Percentiles rank a stretch among this genome's conserved stretches.
Conservation (phyloP, 371 early-diverging fungal species). For the Dichotomocladium elegans region DNA sequence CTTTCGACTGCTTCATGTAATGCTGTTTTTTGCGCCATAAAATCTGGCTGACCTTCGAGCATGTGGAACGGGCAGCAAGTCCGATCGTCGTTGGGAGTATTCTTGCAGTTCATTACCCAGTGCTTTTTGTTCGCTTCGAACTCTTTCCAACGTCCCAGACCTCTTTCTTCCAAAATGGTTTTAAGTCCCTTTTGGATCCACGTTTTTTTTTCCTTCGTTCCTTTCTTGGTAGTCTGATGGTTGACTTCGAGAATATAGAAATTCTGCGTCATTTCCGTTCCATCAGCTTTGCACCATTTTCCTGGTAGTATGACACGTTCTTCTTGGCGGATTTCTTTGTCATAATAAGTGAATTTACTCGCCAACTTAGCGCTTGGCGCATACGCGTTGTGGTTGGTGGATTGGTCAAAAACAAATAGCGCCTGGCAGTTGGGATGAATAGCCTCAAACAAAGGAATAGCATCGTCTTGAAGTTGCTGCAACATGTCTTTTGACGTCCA, state of each 20-base stretch:
- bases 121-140: neutral
- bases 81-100: neutral
- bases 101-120: neutral
- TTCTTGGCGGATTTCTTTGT: neutral
- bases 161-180: neutral
- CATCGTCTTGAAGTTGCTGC: slow-evolving; percentile 8
- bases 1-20: slow-evolving; percentile 3
- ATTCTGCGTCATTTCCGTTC: too few relatives aligned
- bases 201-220: neutral
- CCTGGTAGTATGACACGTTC: neutral
- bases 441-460: slow-evolving; percentile 3
- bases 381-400: slow-evolving; percentile 3
- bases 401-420: slow-evolving; percentile 7
- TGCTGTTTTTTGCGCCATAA: slow-evolving; percentile 1
- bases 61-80: slow-evolving; percentile 8
- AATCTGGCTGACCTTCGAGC: slow-evolving; percentile 10
- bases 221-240: too few relatives aligned
- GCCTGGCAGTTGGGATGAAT: slow-evolving; percentile 4
- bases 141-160: neutral
- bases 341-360: neutral
- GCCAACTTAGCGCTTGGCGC: neutral
- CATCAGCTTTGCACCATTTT: too few relatives aligned
- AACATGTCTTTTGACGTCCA: slow-evolving; percentile 5
- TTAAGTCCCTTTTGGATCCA: neutral
- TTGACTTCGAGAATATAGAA: too few relatives aligned